Evolutionary conservation across 2,329 filamentous ascomycete species (phyloP), one percentile per base, ranked within the genome.

Genomic region (Clarireedia paspali): DNA sequence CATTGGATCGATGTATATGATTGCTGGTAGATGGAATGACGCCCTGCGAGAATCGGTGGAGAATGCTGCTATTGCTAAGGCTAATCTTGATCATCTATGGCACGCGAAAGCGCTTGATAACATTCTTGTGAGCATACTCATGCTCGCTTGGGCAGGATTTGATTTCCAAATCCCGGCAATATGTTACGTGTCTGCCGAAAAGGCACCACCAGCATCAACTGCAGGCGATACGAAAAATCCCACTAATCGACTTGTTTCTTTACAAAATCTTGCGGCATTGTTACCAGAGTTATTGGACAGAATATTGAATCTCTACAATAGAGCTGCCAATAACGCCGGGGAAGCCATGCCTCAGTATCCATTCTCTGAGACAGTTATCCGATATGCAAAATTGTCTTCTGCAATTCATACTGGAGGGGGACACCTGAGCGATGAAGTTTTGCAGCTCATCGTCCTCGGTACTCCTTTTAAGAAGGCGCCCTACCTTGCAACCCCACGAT

Each of bases 71-170:
- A 83, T 86, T 63, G 87, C 90, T 15, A 87, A 89, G 64, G 84
- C 83, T 39, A 81, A 88, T 57, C 91, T 90, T 64, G 94, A 99
- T 71, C 89, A 96, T 71, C 71, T 97, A n/a, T 99, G 94, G 92
- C 90, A 96, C 72, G 94, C 89, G 17, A 97, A 97, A 72, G 91
- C 90, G 1, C 77, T 99, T 20, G 95, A 99, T 68, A 84, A 91
- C 27, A 89, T 95, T 58, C 75, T 94, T 47, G 78, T 95, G 26
- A 90, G 87, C 66, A 78, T 97, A 62, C 68, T 97, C 42, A 81
- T 97, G 64, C 83, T 95, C 59, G 88, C 85, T 30, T 96, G 91
- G 88, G 82, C 86, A 38, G 87, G 85, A 4, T 77, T 92, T 65
- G 88, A 94, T 66, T 97, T 97, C 64, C 80, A 85, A 64, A 80